phyloP scores from a whole-genome alignment of 306 rosid genomes.

The Quercus engelmannii region DNA sequence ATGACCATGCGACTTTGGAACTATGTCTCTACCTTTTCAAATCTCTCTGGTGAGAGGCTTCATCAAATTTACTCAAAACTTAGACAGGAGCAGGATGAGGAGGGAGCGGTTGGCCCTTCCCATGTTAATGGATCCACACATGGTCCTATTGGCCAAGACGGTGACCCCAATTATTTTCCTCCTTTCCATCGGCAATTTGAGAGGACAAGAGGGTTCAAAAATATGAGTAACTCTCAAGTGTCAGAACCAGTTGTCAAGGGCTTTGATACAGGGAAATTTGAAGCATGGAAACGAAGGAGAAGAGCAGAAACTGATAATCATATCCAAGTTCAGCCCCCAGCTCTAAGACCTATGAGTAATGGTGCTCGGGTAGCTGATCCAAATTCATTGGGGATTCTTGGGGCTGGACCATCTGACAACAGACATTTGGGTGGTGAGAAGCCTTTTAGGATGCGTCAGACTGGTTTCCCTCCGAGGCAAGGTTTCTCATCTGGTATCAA shows the following conservation, averaged over 20 bases:
- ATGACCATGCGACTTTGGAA: constrained; percentile 96
- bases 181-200: constrained; percentile 44
- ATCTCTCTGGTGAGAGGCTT: constrained; percentile 95
- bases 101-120: constrained; percentile 75
- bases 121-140: constrained; percentile 56
- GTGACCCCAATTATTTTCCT: constrained; percentile 37
- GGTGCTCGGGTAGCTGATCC: constrained; percentile 64
- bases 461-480: constrained; percentile 67
- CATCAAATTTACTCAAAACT: constrained; percentile 90
- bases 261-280: constrained; percentile 57
- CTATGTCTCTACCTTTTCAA: constrained; percentile 92
- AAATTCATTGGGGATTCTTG: constrained; percentile 84
- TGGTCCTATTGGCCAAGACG: constrained; percentile 55
- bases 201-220: constrained; percentile 63
- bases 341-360: constrained; percentile 56
- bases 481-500: constrained; percentile 54
- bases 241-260: constrained; percentile 61
- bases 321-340: constrained; percentile 52
- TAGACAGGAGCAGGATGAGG: constrained; percentile 70
- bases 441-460: constrained; percentile 59
- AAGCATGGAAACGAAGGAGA: constrained; percentile 90
- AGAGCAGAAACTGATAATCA: constrained; percentile 65
- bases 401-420: constrained; percentile 87
- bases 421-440: constrained; percentile 58
- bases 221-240: constrained; percentile 35